Conservation (phyloP, 164 flowering plant species). For the Stephania yunnanensis region DNA sequence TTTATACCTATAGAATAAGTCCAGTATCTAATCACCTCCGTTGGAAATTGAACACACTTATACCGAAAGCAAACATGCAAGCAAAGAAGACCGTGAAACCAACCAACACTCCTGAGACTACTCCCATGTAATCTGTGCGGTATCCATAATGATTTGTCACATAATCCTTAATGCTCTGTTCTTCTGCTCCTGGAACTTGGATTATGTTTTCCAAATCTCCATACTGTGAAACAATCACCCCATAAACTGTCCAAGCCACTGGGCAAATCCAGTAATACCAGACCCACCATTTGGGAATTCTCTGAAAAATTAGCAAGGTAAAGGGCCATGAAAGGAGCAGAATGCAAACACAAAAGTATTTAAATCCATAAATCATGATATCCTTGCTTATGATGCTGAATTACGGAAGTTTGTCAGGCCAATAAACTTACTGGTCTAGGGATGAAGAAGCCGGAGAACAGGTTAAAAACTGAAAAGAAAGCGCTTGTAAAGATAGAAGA, state of each 20-base stretch:
- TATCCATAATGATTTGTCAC: constrained; percentile 53
- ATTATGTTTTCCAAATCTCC: constrained; percentile 47
- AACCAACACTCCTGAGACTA: constrained; percentile 71
- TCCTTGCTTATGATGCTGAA: too few species aligned
- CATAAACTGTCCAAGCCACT: constrained; percentile 88
- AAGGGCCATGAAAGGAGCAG: too few species aligned
- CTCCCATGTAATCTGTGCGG: constrained; percentile 57
- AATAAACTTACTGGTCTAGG: constrained; percentile 58
- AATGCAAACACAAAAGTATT: too few species aligned
- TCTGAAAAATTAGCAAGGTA: constrained; percentile 29
- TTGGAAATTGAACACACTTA: constrained; percentile 76
- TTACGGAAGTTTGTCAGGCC: not conserved
- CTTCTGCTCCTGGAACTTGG: constrained; percentile 32
- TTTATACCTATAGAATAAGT: too few species aligned
- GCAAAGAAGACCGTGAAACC: constrained; percentile 73
- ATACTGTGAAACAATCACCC: constrained; percentile 65
- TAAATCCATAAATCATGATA: too few species aligned
- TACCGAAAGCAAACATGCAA: constrained; percentile 60
- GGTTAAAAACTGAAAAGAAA: constrained; percentile 62
- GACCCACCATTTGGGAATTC: constrained; percentile 83
- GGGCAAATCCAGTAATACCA: constrained; percentile 95
- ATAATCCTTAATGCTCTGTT: constrained; percentile 33
- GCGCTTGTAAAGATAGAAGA: constrained; percentile 70
- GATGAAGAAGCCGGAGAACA: constrained; percentile 88
- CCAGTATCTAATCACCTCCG: constrained; percentile 34